Evolutionary conservation across 2,329 filamentous ascomycete species (phyloP).

Genomic region (Paecilomyces fulvus): DNA sequence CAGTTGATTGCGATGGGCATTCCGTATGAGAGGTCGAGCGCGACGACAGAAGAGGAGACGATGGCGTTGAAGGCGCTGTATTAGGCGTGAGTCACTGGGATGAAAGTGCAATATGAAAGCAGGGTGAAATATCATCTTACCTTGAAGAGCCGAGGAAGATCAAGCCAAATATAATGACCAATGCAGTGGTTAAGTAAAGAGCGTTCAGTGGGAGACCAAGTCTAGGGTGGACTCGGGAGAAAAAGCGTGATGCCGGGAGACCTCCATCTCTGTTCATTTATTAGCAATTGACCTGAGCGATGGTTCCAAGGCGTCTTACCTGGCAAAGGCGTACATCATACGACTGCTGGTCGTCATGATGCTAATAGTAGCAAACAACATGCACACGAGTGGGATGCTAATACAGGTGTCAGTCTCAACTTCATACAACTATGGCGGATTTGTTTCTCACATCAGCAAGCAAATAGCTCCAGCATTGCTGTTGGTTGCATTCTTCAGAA

Average conservation of each 20-base stretch:
- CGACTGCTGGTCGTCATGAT: slow-evolving; percentile 59
- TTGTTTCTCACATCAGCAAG: slow-evolving; percentile 45
- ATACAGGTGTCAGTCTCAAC: not conserved
- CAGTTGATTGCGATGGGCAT: slow-evolving; percentile 66
- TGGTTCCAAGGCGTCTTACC: slow-evolving; percentile 13
- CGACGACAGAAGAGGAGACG: slow-evolving; percentile 61
- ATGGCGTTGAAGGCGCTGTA: slow-evolving; percentile 63
- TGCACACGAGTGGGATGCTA: slow-evolving; percentile 52
- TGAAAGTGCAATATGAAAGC: too few species aligned
- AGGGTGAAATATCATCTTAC: slow-evolving; percentile 16
- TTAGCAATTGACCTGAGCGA: not conserved
- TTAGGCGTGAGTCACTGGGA: not conserved
- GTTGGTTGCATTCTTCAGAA: slow-evolving; percentile 54
- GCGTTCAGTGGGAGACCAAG: slow-evolving; percentile 60
- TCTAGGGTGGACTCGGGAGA: slow-evolving; percentile 52
- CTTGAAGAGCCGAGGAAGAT: slow-evolving; percentile 58
- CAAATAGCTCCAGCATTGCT: slow-evolving; percentile 55
- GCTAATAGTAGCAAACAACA: slow-evolving; percentile 54
- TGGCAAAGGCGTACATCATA: slow-evolving; percentile 60
- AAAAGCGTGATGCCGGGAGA: slow-evolving; percentile 52
- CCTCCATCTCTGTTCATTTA: slow-evolving; percentile 46
- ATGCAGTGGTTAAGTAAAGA: slow-evolving; percentile 49
- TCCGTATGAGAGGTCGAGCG: slow-evolving; percentile 63
- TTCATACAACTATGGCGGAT: not conserved
- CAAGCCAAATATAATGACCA: slow-evolving; percentile 60